Evolutionary conservation across 73 alveolate species (phyloP), one percentile per base, ranked within the genome.

Genomic region (Symbiodinium natans): DNA sequence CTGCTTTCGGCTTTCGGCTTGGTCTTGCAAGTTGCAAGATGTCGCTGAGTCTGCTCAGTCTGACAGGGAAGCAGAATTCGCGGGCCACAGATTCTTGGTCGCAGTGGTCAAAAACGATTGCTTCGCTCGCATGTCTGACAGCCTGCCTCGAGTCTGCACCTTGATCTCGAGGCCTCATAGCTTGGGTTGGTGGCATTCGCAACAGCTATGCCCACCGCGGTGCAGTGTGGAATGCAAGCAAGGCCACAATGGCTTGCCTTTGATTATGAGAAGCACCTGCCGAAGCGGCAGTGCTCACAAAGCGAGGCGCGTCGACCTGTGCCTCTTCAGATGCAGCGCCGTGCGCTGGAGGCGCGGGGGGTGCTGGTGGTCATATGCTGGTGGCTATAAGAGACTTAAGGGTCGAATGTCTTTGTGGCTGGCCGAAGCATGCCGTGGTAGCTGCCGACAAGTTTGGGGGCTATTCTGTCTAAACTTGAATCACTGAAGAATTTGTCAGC

Each of bases 101-200:
- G 68, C 95, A 63, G 7, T 0, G 11, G 4, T 75, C 86, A 13
- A 7, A 27, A 7, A 29, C n/a, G 41, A 46, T 13, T 46, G 59
- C 59, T 46, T 13, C 59, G 59, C 59, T 9, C 59, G 59, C 59
- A 9, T 46, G 59, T 9, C n/a, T n/a, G n/a, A n/a, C n/a, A n/a
- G n/a, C n/a, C n/a, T n/a, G n/a, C n/a, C n/a, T n/a, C n/a, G n/a
- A n/a, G n/a, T n/a, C n/a, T n/a, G n/a, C n/a, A n/a, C n/a, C 38
- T 31, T 85, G 38, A 15, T 10, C 25, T 34, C 73, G 34, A 68
- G 87, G 96, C 75, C 54, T 90, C 9, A 11, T 71, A 1, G 83
- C 88, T 19, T 90, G 96, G 96, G 43, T 90, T 27, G 96, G 96
- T 19, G 96, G 96, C 75, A 90, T 90, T 19, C 80, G 77, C 36